phyloP scores from a whole-genome alignment of 2,329 filamentous ascomycete genomes.

The Penicillium occitanis region DNA sequence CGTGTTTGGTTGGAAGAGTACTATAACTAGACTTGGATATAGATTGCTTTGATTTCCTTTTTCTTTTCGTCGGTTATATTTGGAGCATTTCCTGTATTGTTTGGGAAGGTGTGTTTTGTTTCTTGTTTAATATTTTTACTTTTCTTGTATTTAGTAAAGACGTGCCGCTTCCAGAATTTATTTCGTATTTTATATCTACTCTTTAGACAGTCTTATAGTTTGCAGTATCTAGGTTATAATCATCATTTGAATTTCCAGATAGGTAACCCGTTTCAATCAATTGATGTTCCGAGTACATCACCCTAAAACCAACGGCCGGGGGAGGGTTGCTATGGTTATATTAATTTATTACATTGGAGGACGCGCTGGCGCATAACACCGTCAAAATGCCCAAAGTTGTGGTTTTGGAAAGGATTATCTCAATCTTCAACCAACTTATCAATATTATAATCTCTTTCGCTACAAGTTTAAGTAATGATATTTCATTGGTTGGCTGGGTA shows the following conservation, averaged over 20 bases:
- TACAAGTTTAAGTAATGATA: neutral
- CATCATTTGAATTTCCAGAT: neutral
- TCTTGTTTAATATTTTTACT: neutral
- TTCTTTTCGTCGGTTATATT: neutral
- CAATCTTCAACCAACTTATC: neutral
- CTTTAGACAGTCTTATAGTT: neutral
- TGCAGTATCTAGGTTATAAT: neutral
- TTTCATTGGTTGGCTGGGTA: neutral
- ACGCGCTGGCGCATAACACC: too few species aligned
- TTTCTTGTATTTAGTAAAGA: neutral
- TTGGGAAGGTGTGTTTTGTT: neutral
- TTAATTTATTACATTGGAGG: too few species aligned
- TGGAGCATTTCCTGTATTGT: neutral
- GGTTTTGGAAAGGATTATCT: neutral
- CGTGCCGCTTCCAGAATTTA: neutral
- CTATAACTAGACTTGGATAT: slow-evolving; percentile 43
- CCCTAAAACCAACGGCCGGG: too few species aligned
- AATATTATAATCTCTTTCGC: neutral
- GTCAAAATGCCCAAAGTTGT: too few species aligned
- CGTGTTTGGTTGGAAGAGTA: neutral
- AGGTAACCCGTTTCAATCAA: too few species aligned
- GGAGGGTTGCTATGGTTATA: too few species aligned
- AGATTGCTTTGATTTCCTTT: neutral
- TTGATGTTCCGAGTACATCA: too few species aligned
- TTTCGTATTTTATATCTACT: neutral